Evolutionary conservation across 129 eudicot species (phyloP).

Genomic region (Flaveria sonorensis): DNA sequence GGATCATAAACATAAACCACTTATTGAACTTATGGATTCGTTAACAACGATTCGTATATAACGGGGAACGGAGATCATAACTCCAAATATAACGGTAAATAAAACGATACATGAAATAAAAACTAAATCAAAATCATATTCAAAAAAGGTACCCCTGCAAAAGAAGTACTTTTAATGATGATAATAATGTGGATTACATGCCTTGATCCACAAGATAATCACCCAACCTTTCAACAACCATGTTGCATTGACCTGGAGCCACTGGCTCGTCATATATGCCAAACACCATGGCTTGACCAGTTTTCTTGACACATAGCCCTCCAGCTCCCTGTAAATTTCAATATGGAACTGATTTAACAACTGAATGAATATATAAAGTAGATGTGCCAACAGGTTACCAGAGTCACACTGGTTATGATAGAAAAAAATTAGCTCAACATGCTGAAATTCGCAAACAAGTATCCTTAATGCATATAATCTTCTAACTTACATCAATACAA

Average conservation of each 20-base stretch:
- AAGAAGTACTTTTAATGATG: slow-evolving; percentile 21
- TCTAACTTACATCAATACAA: neutral
- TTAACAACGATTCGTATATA: slow-evolving; percentile 22
- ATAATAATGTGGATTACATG: slow-evolving; percentile 30
- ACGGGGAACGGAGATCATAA: slow-evolving; percentile 20
- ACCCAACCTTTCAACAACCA: slow-evolving; percentile 88
- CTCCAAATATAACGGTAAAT: slow-evolving; percentile 26
- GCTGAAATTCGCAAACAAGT: neutral
- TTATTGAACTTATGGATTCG: slow-evolving; percentile 32
- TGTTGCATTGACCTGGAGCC: slow-evolving; percentile 88
- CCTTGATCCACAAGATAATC: slow-evolving; percentile 82
- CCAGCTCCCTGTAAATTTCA: slow-evolving; percentile 64
- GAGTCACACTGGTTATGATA: no score
- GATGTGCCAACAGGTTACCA: no score
- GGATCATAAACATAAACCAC: slow-evolving; percentile 19
- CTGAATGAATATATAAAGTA: neutral
- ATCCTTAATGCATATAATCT: neutral
- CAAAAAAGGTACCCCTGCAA: neutral
- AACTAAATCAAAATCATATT: slow-evolving; percentile 7
- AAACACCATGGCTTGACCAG: slow-evolving; percentile 63
- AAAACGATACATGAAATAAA: slow-evolving; percentile 8
- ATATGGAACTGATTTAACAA: neutral
- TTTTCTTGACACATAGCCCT: slow-evolving; percentile 72
- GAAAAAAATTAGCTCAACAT: neutral
- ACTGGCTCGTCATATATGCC: slow-evolving; percentile 78